Percentiles rank a stretch among this genome's conserved stretches.
These are phyloP conservation scores for Leishmania tarentolae DNA, from an alignment of 208 protist species.

Conservation along the genomic window DNA sequence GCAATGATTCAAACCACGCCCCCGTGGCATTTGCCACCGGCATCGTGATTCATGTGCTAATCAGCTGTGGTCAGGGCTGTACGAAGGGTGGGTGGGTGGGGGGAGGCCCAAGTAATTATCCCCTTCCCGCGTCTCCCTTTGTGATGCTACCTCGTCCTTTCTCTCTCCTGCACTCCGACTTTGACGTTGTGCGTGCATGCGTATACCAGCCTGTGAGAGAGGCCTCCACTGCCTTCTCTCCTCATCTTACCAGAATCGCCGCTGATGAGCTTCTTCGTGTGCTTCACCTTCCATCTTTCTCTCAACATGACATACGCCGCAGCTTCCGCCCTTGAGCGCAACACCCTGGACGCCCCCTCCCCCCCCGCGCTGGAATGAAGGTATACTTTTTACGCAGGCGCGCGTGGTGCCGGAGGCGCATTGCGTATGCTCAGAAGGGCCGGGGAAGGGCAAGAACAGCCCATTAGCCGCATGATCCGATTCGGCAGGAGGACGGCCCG, in stretches of 20 bases:
- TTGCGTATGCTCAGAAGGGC: neutral
- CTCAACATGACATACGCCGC: neutral
- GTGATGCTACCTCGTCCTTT: neutral
- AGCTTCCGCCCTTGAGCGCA: neutral
- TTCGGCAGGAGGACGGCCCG: neutral
- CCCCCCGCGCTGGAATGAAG: neutral
- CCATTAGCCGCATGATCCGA: neutral
- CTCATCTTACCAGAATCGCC: neutral
- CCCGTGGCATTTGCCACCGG: neutral
- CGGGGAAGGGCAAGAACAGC: neutral
- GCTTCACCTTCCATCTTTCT: neutral
- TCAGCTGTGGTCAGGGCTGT: neutral
- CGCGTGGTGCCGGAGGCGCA: neutral
- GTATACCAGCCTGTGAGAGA: neutral
- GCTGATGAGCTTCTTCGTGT: neutral
- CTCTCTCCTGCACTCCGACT: neutral
- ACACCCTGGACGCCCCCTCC: neutral
- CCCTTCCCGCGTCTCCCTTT: neutral
- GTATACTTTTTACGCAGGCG: neutral
- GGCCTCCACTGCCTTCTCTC: neutral
- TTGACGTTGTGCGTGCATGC: neutral
- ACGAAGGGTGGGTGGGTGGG: neutral
- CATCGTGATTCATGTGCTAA: neutral
- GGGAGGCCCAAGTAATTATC: neutral
- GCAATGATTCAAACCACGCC: neutral